Base-by-base conservation (phyloP, 2,329 filamentous ascomycete genomes). In the Mariannaea elegans region DNA sequence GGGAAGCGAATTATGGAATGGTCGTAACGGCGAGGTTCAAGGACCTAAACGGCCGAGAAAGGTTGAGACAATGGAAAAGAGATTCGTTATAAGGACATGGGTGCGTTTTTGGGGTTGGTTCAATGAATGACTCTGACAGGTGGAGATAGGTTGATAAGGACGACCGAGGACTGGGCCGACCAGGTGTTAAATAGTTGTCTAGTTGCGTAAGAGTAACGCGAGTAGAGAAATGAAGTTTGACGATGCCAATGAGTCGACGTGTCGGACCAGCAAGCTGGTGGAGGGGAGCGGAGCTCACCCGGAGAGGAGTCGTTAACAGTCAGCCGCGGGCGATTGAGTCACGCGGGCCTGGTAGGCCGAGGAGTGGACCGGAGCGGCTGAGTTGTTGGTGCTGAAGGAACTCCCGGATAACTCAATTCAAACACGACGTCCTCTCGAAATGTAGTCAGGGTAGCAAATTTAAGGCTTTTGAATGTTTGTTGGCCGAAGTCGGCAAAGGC, bases 11-110 rank as follows among this genome's bases (percentile, higher is more conserved):
- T 69, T 72, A 69, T 74, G 59, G 69, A 73, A 69, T 63, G 54
- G 72, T 75, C 70, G 73, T 73, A 64, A 71, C 56, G 66, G 61
- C 53, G 63, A 71, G 64, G 62, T 67, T 64, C 60, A 53, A 65
- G 56, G 72, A 73, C 71, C 71, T 67, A 57, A 65, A 63, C 46
- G 71, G 72, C 71, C 71, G 65, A 62, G 62, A 64, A 27, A 70
- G 63, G 59, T 69, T 68, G 62, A 71, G 65, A 66, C 68, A 76
- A 73, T 66, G 69, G 67, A 71, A 72, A 71, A 64, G 67, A 70
- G 55, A 71, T 72, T 77, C 78, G 78, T 81, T 81, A 81, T 75
- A 66, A 74, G 72, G 73, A 80, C 78, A 81, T 81, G 72, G 73
- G 74, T 68, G 70, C 73, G 71, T 72, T 73, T 64, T 69, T 61